Percentiles rank a stretch among this genome's conserved stretches.
phyloP scores from a whole-genome alignment of 345 rosid species.

The Durio zibethinus region DNA sequence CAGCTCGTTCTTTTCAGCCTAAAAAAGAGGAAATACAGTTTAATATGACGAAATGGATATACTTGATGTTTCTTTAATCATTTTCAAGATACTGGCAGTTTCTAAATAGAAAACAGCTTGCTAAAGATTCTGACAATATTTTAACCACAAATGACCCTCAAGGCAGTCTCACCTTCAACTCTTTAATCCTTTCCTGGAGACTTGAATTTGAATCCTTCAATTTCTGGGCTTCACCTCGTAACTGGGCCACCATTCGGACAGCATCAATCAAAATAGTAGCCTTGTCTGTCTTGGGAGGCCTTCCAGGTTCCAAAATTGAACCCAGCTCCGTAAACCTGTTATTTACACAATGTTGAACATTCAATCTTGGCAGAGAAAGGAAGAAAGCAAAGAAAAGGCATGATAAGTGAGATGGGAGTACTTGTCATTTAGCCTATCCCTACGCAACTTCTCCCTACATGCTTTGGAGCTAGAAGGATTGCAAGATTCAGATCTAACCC shows the following conservation, averaged over 20 bases:
- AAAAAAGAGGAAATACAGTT: constrained; percentile 5
- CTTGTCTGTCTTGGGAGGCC: constrained; percentile 91
- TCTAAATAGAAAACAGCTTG: constrained; percentile 1
- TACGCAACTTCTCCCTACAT: constrained; percentile 95
- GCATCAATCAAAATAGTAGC: constrained; percentile 82
- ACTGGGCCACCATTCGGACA: constrained; percentile 73
- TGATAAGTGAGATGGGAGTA: constrained; percentile 18
- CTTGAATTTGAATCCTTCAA: constrained; percentile 79
- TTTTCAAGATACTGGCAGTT: neutral
- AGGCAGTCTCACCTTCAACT: constrained; percentile 51
- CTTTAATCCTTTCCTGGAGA: constrained; percentile 82
- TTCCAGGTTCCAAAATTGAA: constrained; percentile 77
- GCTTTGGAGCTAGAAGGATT: constrained; percentile 82
- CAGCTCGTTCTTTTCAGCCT: constrained; percentile 90
- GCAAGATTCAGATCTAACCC: constrained; percentile 54
- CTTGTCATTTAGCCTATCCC: constrained; percentile 96
- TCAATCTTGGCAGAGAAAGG: constrained; percentile 5
- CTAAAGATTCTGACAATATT: neutral
- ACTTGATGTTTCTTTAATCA: neutral
- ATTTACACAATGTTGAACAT: constrained; percentile 13
- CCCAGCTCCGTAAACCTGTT: constrained; percentile 86
- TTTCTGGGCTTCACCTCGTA: constrained; percentile 73
- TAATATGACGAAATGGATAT: neutral
- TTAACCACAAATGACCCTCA: neutral
- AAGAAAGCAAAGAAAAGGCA: neutral